These are phyloP conservation scores for Beta vulgaris DNA, from an alignment of 148 eudicot species.

Conservation along the genomic window DNA sequence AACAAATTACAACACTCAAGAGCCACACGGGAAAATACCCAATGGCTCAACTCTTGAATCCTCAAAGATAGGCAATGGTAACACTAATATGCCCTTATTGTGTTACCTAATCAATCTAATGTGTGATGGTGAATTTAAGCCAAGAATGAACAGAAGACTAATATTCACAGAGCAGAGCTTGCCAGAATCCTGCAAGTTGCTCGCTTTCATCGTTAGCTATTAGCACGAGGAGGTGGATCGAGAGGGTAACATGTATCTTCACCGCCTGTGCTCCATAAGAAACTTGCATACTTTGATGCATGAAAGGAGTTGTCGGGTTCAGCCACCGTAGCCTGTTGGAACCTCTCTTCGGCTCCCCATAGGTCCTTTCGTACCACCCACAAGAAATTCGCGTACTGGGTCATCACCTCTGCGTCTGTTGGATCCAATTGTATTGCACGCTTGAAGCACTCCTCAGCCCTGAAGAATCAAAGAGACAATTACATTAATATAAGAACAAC, in stretches of 20 bases:
- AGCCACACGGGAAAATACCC: slow-evolving; percentile 21
- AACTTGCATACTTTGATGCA: slow-evolving; percentile 69
- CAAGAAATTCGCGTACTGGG: slow-evolving; percentile 63
- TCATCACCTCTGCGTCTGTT: slow-evolving; percentile 48
- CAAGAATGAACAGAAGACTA: slow-evolving; percentile 13
- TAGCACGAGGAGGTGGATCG: slow-evolving; percentile 27
- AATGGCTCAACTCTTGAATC: slow-evolving; percentile 22
- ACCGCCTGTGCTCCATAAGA: slow-evolving; percentile 85
- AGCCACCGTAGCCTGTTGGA: slow-evolving; percentile 51
- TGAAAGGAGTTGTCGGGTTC: slow-evolving; percentile 58
- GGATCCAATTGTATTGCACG: slow-evolving; percentile 53
- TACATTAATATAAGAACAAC: neutral
- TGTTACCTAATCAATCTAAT: slow-evolving; percentile 28
- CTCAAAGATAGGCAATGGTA: slow-evolving; percentile 18
- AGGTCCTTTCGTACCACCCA: slow-evolving; percentile 61
- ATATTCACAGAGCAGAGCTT: slow-evolving; percentile 29
- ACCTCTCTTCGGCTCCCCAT: slow-evolving; percentile 71
- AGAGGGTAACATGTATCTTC: slow-evolving; percentile 74
- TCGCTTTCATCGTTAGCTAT: slow-evolving; percentile 14
- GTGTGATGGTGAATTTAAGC: slow-evolving; percentile 12
- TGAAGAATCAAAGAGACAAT: slow-evolving; percentile 11
- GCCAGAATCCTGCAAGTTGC: neutral
- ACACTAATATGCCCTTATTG: slow-evolving; percentile 13
- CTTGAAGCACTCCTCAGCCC: slow-evolving; percentile 82
- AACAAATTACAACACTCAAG: slow-evolving; percentile 18